A percentile compares a stretch with the other conserved stretches of the same genome.
Evolutionary conservation across 2,329 filamentous ascomycete species (phyloP).

Genomic region (Magnaporthiopsis poae): DNA sequence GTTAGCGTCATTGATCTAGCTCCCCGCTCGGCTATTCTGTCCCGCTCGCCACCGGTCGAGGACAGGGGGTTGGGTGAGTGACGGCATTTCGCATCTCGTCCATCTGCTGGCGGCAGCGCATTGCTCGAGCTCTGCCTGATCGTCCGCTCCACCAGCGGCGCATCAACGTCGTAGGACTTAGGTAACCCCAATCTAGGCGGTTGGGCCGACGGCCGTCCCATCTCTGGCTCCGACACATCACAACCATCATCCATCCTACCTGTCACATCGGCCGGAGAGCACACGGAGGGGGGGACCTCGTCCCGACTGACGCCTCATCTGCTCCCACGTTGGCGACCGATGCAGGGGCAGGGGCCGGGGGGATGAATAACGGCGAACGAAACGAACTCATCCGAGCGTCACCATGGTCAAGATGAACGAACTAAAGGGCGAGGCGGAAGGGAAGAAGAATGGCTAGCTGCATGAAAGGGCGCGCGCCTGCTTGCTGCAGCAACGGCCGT

Average conservation of each 20-base stretch:
- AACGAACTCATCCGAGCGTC: not conserved
- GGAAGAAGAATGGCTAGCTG: not conserved
- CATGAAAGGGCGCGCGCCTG: not conserved
- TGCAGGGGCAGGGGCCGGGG: not conserved
- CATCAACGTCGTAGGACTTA: not conserved
- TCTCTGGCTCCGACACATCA: not conserved
- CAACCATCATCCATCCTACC: too few species aligned
- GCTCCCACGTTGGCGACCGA: not conserved
- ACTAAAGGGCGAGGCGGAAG: not conserved
- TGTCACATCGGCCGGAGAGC: not conserved
- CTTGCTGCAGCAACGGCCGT: not conserved
- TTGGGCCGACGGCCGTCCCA: not conserved
- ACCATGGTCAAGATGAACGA: not conserved
- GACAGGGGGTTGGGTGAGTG: not conserved
- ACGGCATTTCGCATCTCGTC: too few species aligned
- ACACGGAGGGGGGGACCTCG: not conserved
- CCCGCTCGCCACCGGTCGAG: not conserved
- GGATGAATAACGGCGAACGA: too few species aligned
- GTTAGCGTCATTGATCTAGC: not conserved
- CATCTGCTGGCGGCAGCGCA: not conserved
- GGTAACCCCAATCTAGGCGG: not conserved
- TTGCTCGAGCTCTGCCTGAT: not conserved
- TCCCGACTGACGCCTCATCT: not conserved
- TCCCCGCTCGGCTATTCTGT: not conserved
- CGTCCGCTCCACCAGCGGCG: too few species aligned